Evolutionary conservation across 2,329 filamentous ascomycete species (phyloP).

Genomic region (Trichoderma sp.): DNA sequence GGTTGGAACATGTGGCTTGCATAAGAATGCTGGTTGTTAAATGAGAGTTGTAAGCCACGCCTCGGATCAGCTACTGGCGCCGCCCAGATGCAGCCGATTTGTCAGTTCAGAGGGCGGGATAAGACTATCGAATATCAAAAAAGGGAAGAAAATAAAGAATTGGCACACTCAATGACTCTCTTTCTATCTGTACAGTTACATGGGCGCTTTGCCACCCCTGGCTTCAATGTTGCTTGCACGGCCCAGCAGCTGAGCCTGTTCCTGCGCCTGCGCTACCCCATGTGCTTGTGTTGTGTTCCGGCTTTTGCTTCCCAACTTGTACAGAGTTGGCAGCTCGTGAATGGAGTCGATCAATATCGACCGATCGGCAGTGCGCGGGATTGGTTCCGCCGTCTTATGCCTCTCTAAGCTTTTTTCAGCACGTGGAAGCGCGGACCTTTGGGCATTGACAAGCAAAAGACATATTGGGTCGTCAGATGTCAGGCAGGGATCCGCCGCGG

Average conservation of each 20-base stretch:
- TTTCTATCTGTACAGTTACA: not conserved
- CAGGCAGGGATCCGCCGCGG: conserved; percentile 5
- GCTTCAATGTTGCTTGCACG: not conserved
- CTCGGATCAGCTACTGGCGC: conserved; percentile 8
- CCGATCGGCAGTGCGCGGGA: conserved; percentile 13
- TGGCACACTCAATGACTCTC: not conserved
- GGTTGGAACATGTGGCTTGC: conserved; percentile 21
- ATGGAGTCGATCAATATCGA: not conserved
- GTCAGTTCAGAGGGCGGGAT: not conserved
- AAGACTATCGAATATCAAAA: conserved; percentile 13
- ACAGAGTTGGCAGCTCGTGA: conserved; percentile 11
- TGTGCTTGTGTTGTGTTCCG: not conserved
- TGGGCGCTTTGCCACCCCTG: not conserved
- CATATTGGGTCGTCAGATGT: not conserved
- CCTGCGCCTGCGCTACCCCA: not conserved
- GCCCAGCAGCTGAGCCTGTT: not conserved
- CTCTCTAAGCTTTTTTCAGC: not conserved
- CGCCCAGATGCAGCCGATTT: not conserved
- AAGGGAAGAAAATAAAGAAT: not conserved
- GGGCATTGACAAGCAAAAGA: not conserved
- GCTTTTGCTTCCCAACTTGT: not conserved
- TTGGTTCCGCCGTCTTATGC: conserved; percentile 10
- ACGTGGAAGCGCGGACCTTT: conserved; percentile 8
- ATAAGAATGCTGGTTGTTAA: conserved; percentile 16
- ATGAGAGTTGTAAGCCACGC: conserved; percentile 10